Evolutionary conservation across 1,284 basidiomycete species (phyloP).

Genomic region (Coniophora puteana): DNA sequence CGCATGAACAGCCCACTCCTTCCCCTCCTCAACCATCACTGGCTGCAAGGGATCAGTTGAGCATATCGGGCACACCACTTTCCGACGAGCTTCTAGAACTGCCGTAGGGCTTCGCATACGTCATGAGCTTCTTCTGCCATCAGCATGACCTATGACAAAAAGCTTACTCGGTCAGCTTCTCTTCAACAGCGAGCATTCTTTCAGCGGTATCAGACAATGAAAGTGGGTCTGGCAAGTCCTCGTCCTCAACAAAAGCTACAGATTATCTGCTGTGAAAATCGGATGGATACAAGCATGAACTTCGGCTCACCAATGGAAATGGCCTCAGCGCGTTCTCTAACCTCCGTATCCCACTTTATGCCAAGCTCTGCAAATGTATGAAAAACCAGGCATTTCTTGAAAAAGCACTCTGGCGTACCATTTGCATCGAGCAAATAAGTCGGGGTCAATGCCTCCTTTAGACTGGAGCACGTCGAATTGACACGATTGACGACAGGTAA

Average conservation of each 20-base stretch:
- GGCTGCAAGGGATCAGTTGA: constrained; percentile 62
- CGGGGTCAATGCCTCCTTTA: constrained; percentile 28
- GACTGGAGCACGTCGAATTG: constrained; percentile 31
- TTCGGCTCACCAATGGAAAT: constrained; percentile 46
- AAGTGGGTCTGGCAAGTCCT: constrained; percentile 55
- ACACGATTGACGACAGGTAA: constrained; percentile 69
- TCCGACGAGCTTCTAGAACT: constrained; percentile 54
- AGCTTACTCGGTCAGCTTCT: constrained; percentile 48
- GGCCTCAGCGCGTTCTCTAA: constrained; percentile 44
- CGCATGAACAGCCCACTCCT: constrained; percentile 64
- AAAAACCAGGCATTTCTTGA: constrained; percentile 8
- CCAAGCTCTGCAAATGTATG: constrained; percentile 44
- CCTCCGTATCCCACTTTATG: constrained; percentile 54
- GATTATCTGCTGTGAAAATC: constrained; percentile 5
- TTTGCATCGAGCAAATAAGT: constrained; percentile 77
- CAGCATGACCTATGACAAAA: constrained; percentile 10
- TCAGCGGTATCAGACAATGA: constrained; percentile 54
- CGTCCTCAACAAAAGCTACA: constrained; percentile 57
- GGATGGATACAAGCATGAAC: background rate
- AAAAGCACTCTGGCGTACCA: constrained; percentile 35
- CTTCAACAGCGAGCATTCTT: constrained; percentile 43
- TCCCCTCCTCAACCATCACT: constrained; percentile 70
- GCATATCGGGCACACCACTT: constrained; percentile 67
- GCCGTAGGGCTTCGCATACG: constrained; percentile 47
- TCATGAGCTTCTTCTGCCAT: background rate